A percentile compares a stretch with the other conserved stretches of the same genome.
Evolutionary conservation across 2,329 filamentous ascomycete genomes (phyloP).

Genomic region (Botryotinia convoluta): DNA sequence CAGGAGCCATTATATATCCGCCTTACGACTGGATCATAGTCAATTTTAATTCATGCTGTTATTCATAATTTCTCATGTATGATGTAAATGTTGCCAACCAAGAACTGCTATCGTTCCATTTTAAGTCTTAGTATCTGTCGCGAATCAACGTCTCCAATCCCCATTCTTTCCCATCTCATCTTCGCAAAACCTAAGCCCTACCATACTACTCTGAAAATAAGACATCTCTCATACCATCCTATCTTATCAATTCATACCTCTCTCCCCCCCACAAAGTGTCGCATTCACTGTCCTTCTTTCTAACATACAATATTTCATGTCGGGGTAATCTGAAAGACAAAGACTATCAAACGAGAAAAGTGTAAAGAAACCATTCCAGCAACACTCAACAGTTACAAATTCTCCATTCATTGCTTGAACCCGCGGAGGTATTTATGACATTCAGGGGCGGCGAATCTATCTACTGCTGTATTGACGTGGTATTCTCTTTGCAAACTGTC

Average conservation of each 20-base stretch:
- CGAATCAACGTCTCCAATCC: not conserved
- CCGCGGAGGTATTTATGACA: too few species aligned
- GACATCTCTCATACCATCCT: not conserved
- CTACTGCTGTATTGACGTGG: too few species aligned
- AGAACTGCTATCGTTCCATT: not conserved
- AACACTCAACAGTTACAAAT: not conserved
- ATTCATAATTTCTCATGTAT: not conserved
- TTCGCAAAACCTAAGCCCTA: not conserved
- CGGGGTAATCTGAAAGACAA: not conserved
- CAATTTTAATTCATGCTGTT: not conserved
- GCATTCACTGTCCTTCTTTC: not conserved
- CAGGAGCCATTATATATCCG: not conserved
- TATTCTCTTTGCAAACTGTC: not conserved
- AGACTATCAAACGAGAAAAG: not conserved
- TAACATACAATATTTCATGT: not conserved
- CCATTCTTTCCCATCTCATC: not conserved
- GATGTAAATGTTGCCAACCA: not conserved
- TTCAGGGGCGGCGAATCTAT: too few species aligned
- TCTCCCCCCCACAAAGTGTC: not conserved
- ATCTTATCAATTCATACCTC: not conserved
- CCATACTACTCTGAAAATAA: not conserved
- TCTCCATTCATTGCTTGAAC: not conserved
- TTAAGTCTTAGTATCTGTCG: not conserved
- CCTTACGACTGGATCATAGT: not conserved
- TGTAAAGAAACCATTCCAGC: not conserved